These are phyloP conservation scores for Microdochium nivale DNA, from an alignment of 2,329 filamentous ascomycete species.

Conservation along the genomic window DNA sequence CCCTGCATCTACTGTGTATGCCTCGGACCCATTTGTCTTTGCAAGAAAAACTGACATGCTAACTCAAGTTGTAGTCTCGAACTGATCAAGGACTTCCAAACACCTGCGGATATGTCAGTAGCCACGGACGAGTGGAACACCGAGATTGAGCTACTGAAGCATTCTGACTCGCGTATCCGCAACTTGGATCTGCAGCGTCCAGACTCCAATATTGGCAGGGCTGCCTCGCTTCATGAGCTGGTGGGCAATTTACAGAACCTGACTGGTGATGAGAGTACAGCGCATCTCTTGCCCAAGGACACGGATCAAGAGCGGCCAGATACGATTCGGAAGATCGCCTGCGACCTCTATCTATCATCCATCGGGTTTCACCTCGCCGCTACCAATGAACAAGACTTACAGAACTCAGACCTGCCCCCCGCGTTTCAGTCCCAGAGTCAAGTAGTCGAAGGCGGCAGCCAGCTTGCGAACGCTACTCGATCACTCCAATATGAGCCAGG, in stretches of 20 bases:
- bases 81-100: slow-evolving; percentile 2
- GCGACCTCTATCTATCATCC: slow-evolving; percentile 18
- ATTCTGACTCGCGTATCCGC: slow-evolving; percentile 9
- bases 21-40: too few relatives aligned
- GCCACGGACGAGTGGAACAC: slow-evolving; percentile 12
- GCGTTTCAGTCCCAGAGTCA: neutral
- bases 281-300: slow-evolving; percentile 1
- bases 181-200: slow-evolving; percentile 10
- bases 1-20: neutral
- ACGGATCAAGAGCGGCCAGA: slow-evolving; percentile 3
- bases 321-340: slow-evolving; percentile 13
- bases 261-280: slow-evolving; percentile 1
- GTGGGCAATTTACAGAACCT: slow-evolving; percentile 10
- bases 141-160: slow-evolving; percentile 14
- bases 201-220: slow-evolving; percentile 5
- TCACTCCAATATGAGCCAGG: slow-evolving; percentile 9
- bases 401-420: neutral
- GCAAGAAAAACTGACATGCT: neutral
- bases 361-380: slow-evolving; percentile 4
- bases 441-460: slow-evolving; percentile 8
- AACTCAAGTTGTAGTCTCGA: neutral
- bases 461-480: slow-evolving; percentile 11
- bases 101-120: slow-evolving; percentile 6
- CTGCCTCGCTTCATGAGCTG: slow-evolving; percentile 11
- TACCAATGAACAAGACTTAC: neutral